A percentile compares a stretch with the other conserved stretches of the same genome.
phyloP scores from a whole-genome alignment of 1,284 basidiomycete species.

The Pterula multifida region DNA sequence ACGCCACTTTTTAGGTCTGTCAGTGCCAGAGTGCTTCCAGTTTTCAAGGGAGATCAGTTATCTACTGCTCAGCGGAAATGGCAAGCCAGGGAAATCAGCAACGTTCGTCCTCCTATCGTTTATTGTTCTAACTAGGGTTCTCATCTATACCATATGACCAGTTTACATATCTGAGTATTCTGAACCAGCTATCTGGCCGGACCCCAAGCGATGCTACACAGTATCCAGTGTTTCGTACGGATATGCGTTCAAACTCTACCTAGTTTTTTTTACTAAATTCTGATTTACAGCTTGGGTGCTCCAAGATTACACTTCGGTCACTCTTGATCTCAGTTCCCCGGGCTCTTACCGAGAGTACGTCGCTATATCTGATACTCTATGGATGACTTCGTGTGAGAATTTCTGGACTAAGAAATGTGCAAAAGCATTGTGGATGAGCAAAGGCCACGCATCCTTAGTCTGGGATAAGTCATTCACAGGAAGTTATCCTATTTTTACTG shows the following conservation, averaged over 20 bases:
- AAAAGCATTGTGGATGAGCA: no score
- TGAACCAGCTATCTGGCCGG: slow-evolving; percentile 85
- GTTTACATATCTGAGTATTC: slow-evolving; percentile 80
- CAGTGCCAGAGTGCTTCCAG: slow-evolving; percentile 30
- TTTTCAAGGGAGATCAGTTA: slow-evolving; percentile 45
- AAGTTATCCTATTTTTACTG: slow-evolving; percentile 7
- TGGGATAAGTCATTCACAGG: neutral
- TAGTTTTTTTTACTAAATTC: slow-evolving; percentile 4
- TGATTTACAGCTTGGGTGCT: slow-evolving; percentile 66
- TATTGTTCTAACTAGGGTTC: neutral
- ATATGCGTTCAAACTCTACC: slow-evolving; percentile 3
- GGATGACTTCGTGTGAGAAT: no score
- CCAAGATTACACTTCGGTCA: slow-evolving; percentile 71
- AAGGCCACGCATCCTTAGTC: neutral
- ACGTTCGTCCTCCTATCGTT: slow-evolving; percentile 36
- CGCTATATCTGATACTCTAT: no score
- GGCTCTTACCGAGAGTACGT: slow-evolving; percentile 70
- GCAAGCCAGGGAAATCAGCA: slow-evolving; percentile 83
- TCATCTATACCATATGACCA: slow-evolving; percentile 16
- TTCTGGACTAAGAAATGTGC: no score
- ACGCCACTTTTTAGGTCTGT: slow-evolving; percentile 45
- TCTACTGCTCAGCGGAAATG: slow-evolving; percentile 64
- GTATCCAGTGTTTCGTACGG: slow-evolving; percentile 87
- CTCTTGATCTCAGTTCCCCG: slow-evolving; percentile 57
- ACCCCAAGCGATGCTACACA: slow-evolving; percentile 92